These are phyloP conservation scores for Linum usitatissimum DNA, from an alignment of 345 rosid species.

Conservation along the genomic window DNA sequence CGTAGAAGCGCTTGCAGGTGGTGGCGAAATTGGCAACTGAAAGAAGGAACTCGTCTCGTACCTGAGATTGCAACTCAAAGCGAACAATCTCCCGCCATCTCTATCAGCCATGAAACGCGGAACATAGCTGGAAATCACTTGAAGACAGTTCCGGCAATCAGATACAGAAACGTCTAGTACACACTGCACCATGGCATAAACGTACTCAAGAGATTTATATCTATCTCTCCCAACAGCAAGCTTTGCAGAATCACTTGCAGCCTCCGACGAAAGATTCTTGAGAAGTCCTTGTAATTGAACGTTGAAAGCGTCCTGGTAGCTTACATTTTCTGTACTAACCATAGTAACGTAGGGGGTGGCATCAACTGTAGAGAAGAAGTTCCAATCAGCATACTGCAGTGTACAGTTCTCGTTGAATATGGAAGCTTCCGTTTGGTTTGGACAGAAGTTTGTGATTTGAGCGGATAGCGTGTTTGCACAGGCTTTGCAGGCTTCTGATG, in stretches of 20 bases:
- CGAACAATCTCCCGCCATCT: slow-evolving; percentile 12
- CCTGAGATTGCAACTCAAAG: slow-evolving; percentile 27
- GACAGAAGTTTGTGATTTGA: slow-evolving; percentile 15
- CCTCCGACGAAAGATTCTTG: slow-evolving; percentile 12
- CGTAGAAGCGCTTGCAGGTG: slow-evolving; percentile 13
- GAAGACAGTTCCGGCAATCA: slow-evolving; percentile 23
- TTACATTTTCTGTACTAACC: not conserved
- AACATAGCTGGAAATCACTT: slow-evolving; percentile 10
- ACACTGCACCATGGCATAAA: slow-evolving; percentile 35
- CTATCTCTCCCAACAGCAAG: slow-evolving; percentile 13
- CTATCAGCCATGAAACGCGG: slow-evolving; percentile 2
- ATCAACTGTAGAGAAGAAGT: slow-evolving; percentile 19
- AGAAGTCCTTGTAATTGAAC: slow-evolving; percentile 15
- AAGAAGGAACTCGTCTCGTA: slow-evolving; percentile 26
- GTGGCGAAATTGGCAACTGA: not conserved
- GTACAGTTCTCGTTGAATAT: slow-evolving; percentile 14
- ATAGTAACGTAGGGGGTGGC: not conserved
- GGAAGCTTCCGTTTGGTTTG: slow-evolving; percentile 21
- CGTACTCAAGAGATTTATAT: slow-evolving; percentile 3
- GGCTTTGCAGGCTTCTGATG: slow-evolving; percentile 19
- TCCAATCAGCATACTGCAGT: slow-evolving; percentile 17
- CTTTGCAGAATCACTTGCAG: slow-evolving; percentile 20
- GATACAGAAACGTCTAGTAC: slow-evolving; percentile 18
- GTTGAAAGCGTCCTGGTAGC: slow-evolving; percentile 11
- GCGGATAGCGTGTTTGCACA: slow-evolving; percentile 11